Base-by-base conservation (phyloP, 73 alveolate species). In the Uronychia setigera region DNA sequence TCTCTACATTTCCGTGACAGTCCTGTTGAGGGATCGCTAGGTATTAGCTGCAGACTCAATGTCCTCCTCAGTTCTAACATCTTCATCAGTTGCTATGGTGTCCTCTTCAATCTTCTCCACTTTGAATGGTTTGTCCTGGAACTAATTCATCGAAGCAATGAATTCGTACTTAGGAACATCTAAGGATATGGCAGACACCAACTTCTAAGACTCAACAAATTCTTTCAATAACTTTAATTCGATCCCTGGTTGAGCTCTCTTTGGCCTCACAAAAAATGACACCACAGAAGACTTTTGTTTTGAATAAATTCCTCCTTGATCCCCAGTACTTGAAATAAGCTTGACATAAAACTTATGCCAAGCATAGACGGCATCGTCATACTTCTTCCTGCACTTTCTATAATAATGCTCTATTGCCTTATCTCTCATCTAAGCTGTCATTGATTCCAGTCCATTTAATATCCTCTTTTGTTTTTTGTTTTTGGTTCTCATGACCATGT, bases 311-410 rank as follows among this genome's bases (percentile, higher is more conserved):
- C 67, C 67, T 19, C 67, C 67, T 46, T 5, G 5, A 11, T 11
- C 5, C n/a, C 19, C 67, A 46, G 67, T 11, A 19, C 19, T 46
- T 5, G 67, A 11, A 46, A 46, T 46, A 5, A 46, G 19, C 19
- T 46, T 46, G 67, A 46, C 67, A 46, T 46, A 46, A 46, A 46
- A 46, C 67, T 46, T 5, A 46, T 46, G 67, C 90, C 90, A 83
- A 19, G 33, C 84, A 33, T 59, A 83, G 79, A 83, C 60, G 26
- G 78, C 79, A 0, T 67, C 78, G 30, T 80, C 90, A 74, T 83
- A 80, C 90, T 83, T 83, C 58, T 33, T 83, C 79, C 33, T 83
- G 59, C 90, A 83, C 60, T 83, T 83, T 26, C 74, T 83, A 33
- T 29, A 83, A 33, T 83, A 83, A 27, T 78, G 60, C 31, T 74